These are phyloP conservation scores for Diaporthe eres DNA, from an alignment of 2,329 filamentous ascomycete species.

Conservation along the genomic window DNA sequence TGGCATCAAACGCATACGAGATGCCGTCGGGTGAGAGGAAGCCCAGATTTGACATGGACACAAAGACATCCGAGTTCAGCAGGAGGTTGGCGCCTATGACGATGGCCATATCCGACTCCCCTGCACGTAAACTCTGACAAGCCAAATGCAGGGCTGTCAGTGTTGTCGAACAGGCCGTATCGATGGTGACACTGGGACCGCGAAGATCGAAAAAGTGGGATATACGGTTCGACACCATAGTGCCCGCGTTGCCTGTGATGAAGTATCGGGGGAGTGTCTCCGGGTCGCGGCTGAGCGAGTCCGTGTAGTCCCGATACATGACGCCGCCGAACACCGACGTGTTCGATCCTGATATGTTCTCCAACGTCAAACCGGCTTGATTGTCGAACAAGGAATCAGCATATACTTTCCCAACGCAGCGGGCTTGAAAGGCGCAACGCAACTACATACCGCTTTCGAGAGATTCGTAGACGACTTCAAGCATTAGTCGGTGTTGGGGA, in stretches of 20 bases:
- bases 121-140: background rate
- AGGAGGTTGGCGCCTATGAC: background rate
- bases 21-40: background rate
- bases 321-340: background rate
- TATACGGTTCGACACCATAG: background rate
- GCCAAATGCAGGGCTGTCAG: background rate
- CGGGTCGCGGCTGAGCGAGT: background rate
- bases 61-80: background rate
- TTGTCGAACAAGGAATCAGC: background rate
- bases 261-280: background rate
- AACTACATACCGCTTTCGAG: background rate
- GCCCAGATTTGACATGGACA: background rate
- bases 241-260: background rate
- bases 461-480: background rate
- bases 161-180: background rate
- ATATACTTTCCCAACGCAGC: no score
- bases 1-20: background rate
- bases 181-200: background rate
- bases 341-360: background rate
- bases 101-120: background rate
- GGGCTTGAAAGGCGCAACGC: no score
- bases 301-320: background rate
- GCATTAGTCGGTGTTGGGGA: background rate
- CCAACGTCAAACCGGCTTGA: background rate
- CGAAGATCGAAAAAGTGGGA: background rate